A percentile compares a stretch with the other conserved stretches of the same genome.
phyloP scores from a whole-genome alignment of 1,284 basidiomycete species.

The Apiotrichum akiyoshidainum region DNA sequence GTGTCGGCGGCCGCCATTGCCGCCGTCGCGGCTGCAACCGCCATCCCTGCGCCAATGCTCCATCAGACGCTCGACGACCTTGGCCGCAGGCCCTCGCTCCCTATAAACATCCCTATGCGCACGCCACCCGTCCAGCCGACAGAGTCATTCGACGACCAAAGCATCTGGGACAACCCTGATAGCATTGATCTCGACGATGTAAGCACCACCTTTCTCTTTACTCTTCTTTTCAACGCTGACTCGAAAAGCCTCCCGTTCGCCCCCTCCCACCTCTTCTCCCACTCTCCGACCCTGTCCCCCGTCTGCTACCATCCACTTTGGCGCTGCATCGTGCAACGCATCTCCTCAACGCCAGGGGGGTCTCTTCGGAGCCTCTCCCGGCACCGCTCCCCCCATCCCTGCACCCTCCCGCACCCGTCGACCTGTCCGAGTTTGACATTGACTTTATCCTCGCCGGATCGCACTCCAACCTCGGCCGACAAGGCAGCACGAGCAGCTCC shows the following conservation, averaged over 20 bases:
- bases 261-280: constrained; percentile 49
- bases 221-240: neutral
- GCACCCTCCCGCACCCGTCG: constrained; percentile 50
- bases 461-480: constrained; percentile 34
- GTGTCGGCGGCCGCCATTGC: neutral
- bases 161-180: constrained; percentile 21
- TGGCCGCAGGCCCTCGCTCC: constrained; percentile 16
- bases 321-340: constrained; percentile 50
- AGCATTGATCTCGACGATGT: constrained; percentile 5
- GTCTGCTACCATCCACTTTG: constrained; percentile 47
- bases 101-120: constrained; percentile 16
- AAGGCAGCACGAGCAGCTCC: constrained; percentile 8
- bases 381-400: constrained; percentile 48
- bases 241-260: constrained; percentile 21
- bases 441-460: constrained; percentile 53
- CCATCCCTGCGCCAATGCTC: neutral
- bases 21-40: neutral
- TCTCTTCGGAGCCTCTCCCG: constrained; percentile 47
- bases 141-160: constrained; percentile 17
- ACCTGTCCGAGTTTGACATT: constrained; percentile 53
- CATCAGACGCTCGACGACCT: constrained; percentile 2
- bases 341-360: constrained; percentile 44
- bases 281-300: constrained; percentile 50
- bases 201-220: neutral
- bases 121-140: constrained; percentile 2